Base-by-base conservation (phyloP, 2,329 filamentous ascomycete genomes). In the Phoma sp. region DNA sequence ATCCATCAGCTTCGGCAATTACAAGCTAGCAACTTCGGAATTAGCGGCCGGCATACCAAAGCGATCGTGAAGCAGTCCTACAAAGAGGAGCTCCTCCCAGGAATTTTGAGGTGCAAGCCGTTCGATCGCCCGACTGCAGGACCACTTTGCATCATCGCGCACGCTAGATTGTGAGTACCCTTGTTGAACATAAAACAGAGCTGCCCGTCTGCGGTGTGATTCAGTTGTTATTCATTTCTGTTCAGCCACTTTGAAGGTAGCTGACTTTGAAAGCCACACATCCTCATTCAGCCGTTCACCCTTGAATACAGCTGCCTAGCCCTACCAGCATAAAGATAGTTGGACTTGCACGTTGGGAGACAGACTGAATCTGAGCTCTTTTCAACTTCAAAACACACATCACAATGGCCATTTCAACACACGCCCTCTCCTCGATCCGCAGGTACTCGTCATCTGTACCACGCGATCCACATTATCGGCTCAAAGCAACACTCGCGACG, bases 401-500 rank as follows among this genome's bases (percentile, higher is more conserved):
- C 15, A 65, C 45, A 47, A 75, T 74, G 72, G 62, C 68, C 6
- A 28, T 71, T 47, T 62, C 69, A 36, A 62, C 71, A 50, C 70
- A 73, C 51, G 65, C 66, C 25, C 37, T 73, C 34, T 52, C 64
- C 42, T 67, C 70, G 17, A 48, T 75, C 29, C 69, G 74, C 39
- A 72, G 67, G 46, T 76, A 76, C 64, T 74, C 73, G 0, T 68
- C 72, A 15, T 59, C 62, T 15, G 40, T 71, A 12, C 68, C 71
- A 1, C 72, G 68, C 51, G 71, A 75, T 38, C 72, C 72, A 1
- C 70, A 67, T 56, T 73, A 69, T 57, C 59, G 63, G 5, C 66
- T 75, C 46, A 73, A 75, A 53, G 69, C 69, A 20, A 65, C 62
- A 7, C 67, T 75, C 11, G 72, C 73, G 59, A 75, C 71, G 1